Conservation (phyloP, 2,329 filamentous ascomycete species). For the Xylaria sp. region DNA sequence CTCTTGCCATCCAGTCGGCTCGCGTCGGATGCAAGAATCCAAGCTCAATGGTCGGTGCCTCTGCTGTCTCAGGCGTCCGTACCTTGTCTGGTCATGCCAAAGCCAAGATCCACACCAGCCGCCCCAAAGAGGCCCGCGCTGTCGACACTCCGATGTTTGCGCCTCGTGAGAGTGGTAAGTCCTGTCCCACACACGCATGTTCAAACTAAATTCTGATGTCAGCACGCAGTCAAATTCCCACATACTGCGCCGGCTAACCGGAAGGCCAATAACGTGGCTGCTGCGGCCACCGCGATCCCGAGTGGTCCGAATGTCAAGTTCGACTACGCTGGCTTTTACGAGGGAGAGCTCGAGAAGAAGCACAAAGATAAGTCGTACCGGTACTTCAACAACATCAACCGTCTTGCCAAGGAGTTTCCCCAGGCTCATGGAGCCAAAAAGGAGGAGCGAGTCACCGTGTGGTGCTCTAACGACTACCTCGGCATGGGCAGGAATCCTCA, state of each 20-base stretch:
- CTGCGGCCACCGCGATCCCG: conserved; percentile 42
- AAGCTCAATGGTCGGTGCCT: conserved; percentile 51
- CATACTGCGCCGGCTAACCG: conserved; percentile 48
- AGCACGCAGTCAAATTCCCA: conserved; percentile 51
- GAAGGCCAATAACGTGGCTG: conserved; percentile 47
- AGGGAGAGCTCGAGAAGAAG: conserved; percentile 93
- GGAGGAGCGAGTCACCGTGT: conserved; percentile 92
- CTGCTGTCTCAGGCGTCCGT: conserved; percentile 62
- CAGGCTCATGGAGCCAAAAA: conserved; percentile 88
- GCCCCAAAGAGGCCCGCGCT: conserved; percentile 79
- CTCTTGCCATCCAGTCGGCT: conserved; percentile 84
- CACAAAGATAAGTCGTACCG: conserved; percentile 99
- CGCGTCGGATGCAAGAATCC: conserved; percentile 58
- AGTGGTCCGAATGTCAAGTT: conserved; percentile 68
- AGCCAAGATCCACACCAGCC: conserved; percentile 84
- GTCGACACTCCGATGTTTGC: conserved; percentile 70
- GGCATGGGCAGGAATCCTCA: conserved; percentile 94
- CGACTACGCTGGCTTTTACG: conserved; percentile 92
- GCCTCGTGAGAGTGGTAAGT: conserved; percentile 62
- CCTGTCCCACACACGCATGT: neutral
- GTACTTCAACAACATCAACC: conserved; percentile 99
- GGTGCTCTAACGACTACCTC: conserved; percentile 99
- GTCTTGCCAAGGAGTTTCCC: conserved; percentile 94
- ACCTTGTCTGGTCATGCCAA: conserved; percentile 63
- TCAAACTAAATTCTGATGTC: conserved; percentile 37